A percentile compares a stretch with the other conserved stretches of the same genome.
Evolutionary conservation across 305 asterid species (phyloP).

Genomic region (Plantago coronopus): DNA sequence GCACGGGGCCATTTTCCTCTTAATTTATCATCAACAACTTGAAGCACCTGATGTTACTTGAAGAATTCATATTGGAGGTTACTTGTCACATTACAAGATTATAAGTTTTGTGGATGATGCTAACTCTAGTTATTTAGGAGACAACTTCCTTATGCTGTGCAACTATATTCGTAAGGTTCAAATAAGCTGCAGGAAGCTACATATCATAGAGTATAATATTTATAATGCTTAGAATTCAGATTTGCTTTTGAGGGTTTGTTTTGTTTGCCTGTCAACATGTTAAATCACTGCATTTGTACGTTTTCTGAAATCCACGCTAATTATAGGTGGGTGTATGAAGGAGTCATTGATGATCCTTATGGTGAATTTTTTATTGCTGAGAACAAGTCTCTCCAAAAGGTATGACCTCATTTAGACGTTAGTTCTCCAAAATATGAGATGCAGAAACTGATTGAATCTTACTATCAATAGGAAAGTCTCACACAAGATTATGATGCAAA

Average conservation of each 20-base stretch:
- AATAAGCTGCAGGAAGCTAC: too few species aligned
- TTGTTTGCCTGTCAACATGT: background rate
- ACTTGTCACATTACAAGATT: background rate
- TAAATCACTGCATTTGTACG: background rate
- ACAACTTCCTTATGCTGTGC: too few species aligned
- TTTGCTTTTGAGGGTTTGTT: background rate
- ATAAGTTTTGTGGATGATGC: too few species aligned
- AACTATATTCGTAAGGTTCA: too few species aligned
- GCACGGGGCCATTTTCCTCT: slow-evolving; percentile 5
- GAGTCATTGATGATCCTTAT: slow-evolving; percentile 92
- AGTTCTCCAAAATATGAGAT: slow-evolving; percentile 20
- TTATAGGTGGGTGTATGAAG: slow-evolving; percentile 96
- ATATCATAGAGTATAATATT: too few species aligned
- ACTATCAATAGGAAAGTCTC: slow-evolving; percentile 79
- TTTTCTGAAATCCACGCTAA: slow-evolving; percentile 9
- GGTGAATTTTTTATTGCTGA: slow-evolving; percentile 96
- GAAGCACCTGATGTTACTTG: slow-evolving; percentile 10
- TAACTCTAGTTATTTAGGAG: too few species aligned
- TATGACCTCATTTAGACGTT: slow-evolving; percentile 25
- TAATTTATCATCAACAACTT: background rate
- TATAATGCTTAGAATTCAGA: too few species aligned
- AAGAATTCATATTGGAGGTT: slow-evolving; percentile 1
- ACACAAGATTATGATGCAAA: slow-evolving; percentile 89
- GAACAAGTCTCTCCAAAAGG: slow-evolving; percentile 95
- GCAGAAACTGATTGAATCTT: slow-evolving; percentile 31